A percentile compares a stretch with the other conserved stretches of the same genome.
Evolutionary conservation across 306 rosid species (phyloP).

Genomic region (Abrus precatorius): DNA sequence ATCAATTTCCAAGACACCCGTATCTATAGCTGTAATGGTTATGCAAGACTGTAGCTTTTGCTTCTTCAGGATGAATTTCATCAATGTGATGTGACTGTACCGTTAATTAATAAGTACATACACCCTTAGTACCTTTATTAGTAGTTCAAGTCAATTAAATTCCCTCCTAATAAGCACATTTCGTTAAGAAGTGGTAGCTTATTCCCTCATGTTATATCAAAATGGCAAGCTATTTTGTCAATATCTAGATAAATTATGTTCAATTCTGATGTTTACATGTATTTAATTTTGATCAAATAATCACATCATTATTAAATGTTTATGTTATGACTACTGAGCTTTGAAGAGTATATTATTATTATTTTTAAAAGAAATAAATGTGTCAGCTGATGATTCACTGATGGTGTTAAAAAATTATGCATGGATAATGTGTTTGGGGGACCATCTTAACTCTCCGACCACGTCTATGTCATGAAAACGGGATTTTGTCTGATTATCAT

Average conservation of each 20-base stretch:
- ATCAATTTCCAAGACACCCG: constrained; percentile 71
- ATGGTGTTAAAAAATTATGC: too few species aligned
- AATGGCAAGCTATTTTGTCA: constrained; percentile 35
- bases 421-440: too few species aligned
- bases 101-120: background rate
- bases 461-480: too few species aligned
- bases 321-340: too few species aligned
- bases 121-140: background rate
- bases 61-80: constrained; percentile 35
- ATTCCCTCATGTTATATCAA: background rate
- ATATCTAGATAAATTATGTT: constrained; percentile 17
- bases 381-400: too few species aligned
- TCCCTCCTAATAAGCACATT: background rate
- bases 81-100: background rate
- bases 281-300: background rate
- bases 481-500: too few species aligned
- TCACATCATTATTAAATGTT: too few species aligned
- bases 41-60: constrained; percentile 68
- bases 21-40: constrained; percentile 51
- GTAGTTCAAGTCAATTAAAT: background rate
- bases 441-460: too few species aligned
- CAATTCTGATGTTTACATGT: background rate
- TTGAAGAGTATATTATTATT: too few species aligned
- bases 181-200: constrained; percentile 8
- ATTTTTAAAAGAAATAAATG: too few species aligned